A percentile compares a stretch with the other conserved stretches of the same genome.
Conservation (phyloP, 2,329 filamentous ascomycete species). For the Botryotinia globosa region DNA sequence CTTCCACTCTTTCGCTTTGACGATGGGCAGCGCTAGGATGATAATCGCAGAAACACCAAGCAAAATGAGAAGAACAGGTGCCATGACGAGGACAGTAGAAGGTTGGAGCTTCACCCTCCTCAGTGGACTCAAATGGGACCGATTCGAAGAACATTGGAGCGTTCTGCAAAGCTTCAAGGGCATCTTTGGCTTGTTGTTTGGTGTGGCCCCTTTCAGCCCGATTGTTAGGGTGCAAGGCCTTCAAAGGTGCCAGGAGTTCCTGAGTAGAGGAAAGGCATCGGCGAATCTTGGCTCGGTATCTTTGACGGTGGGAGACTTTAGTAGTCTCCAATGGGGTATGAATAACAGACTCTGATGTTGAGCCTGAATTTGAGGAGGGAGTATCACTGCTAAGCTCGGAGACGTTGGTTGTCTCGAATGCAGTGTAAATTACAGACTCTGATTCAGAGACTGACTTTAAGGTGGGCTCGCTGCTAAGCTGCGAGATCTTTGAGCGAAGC, state of each 20-base stretch:
- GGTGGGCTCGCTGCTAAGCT: not conserved
- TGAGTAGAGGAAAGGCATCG: slow-evolving; percentile 3
- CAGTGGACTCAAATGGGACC: not conserved
- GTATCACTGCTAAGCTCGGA: not conserved
- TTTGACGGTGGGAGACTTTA: not conserved
- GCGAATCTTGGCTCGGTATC: not conserved
- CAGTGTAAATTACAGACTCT: not conserved
- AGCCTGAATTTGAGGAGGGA: not conserved
- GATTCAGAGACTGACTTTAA: not conserved
- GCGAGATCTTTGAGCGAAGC: not conserved
- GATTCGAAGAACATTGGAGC: not conserved
- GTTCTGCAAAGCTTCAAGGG: not conserved
- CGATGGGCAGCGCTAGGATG: not conserved
- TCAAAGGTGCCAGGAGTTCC: slow-evolving; percentile 5
- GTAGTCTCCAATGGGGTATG: not conserved
- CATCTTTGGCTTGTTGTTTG: not conserved
- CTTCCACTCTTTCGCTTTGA: not conserved
- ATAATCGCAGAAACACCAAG: not conserved
- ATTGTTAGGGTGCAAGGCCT: slow-evolving; percentile 2
- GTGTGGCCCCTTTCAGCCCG: slow-evolving; percentile 12
- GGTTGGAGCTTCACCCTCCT: not conserved
- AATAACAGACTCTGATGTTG: not conserved
- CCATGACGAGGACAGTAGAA: not conserved
- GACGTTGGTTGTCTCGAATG: not conserved
- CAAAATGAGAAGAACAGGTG: not conserved